A percentile compares a stretch with the other conserved stretches of the same genome.
phyloP scores from a whole-genome alignment of 108 stramenopile genomes.

The Nitzschia sp. region DNA sequence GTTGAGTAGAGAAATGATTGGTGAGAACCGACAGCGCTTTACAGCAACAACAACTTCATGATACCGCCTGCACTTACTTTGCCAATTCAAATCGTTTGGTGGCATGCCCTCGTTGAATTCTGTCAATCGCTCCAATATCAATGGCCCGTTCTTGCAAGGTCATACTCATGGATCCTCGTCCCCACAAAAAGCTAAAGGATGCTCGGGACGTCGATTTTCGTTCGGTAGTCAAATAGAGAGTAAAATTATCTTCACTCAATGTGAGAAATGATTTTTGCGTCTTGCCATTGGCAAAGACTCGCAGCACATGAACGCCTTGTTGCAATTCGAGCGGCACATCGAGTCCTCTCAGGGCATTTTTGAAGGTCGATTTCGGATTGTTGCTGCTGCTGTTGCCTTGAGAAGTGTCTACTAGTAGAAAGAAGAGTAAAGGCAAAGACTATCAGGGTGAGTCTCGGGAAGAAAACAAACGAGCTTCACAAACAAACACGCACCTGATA shows the following conservation, averaged over 20 bases:
- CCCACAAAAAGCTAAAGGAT: background rate
- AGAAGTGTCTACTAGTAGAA: too few relatives aligned
- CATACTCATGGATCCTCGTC: background rate
- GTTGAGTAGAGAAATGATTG: background rate
- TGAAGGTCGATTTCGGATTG: conserved; percentile 38
- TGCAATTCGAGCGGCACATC: conserved; percentile 49
- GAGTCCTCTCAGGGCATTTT: conserved; percentile 56
- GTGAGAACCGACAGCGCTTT: background rate
- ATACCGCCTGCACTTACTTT: conserved; percentile 1
- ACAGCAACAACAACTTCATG: background rate
- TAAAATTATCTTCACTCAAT: conserved; percentile 71
- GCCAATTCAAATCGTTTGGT: conserved; percentile 24
- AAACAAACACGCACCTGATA: too few relatives aligned
- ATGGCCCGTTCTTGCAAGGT: conserved; percentile 40
- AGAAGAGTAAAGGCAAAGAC: too few relatives aligned
- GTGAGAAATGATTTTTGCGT: conserved; percentile 51
- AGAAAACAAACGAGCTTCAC: too few relatives aligned
- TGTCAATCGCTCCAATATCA: conserved; percentile 80
- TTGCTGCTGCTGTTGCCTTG: background rate
- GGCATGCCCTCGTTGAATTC: conserved; percentile 74
- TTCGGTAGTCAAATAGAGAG: conserved; percentile 47
- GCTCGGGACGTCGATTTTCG: background rate
- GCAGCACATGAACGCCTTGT: conserved; percentile 59
- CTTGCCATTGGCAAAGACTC: conserved; percentile 68
- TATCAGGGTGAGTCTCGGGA: too few relatives aligned